Percentiles rank a stretch among this genome's conserved stretches.
Conservation (phyloP, 2,329 filamentous ascomycete genomes). For the Curvularia eragrostidis region DNA sequence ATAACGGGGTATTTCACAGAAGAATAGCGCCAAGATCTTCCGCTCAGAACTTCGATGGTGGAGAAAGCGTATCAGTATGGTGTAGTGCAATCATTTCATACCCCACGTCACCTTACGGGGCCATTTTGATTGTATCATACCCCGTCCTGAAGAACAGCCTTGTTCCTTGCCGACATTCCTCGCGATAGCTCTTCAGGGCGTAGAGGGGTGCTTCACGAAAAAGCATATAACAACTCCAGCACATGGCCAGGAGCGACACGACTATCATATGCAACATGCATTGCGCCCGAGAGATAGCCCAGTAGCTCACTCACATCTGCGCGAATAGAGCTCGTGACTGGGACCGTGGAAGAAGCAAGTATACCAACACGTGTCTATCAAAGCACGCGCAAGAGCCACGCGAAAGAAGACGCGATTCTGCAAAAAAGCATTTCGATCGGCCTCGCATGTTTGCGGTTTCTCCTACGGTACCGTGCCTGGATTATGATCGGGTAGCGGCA, state of each 20-base stretch:
- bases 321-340: neutral
- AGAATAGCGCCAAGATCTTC: neutral
- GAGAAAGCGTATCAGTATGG: neutral
- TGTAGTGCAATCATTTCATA: neutral
- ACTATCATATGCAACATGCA: neutral
- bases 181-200: too few species aligned
- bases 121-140: neutral
- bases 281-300: neutral
- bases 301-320: neutral
- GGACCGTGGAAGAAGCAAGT: neutral
- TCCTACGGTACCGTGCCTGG: neutral
- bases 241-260: neutral
- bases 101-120: neutral
- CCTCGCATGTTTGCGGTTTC: neutral
- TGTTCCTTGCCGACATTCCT: neutral
- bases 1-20: neutral
- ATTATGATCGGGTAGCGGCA: neutral
- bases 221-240: neutral
- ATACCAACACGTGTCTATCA: neutral
- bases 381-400: neutral
- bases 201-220: neutral
- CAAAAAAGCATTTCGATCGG: neutral
- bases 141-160: neutral
- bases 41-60: neutral
- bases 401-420: neutral